phyloP scores from a whole-genome alignment of 176 grass and related monocot species.

The Tuctoria greenei region DNA sequence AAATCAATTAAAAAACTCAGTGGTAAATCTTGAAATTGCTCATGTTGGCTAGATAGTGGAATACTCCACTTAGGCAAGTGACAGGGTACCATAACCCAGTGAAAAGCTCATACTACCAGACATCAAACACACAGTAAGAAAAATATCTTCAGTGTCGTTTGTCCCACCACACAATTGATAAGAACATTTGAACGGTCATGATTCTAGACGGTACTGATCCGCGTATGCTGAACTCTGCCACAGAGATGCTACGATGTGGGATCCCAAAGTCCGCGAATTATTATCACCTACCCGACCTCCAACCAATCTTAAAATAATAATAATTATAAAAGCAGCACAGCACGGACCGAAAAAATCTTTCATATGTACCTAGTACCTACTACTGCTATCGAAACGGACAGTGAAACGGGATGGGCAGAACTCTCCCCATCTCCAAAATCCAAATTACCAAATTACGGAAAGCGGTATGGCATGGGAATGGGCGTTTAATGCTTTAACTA shows the following conservation, averaged over 20 bases:
- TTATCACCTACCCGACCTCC: background rate
- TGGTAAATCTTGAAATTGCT: background rate
- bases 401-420: background rate
- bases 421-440: background rate
- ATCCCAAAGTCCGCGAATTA: background rate
- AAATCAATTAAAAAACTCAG: background rate
- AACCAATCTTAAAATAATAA: background rate
- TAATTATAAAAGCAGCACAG: background rate
- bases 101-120: conserved; percentile 3
- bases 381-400: background rate
- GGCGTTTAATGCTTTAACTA: background rate
- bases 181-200: background rate
- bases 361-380: background rate
- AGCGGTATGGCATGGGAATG: background rate
- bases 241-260: background rate
- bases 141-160: background rate
- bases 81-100: background rate
- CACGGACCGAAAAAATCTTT: background rate
- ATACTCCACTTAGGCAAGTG: background rate
- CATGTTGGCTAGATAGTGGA: background rate
- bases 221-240: background rate
- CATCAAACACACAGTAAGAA: conserved; percentile 1
- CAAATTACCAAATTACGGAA: background rate
- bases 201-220: background rate
- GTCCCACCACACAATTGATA: background rate